Evolutionary conservation across 768 basidiomycete genomes (phyloP), one percentile per base, ranked within the genome.

Genomic region (Russula earlei): DNA sequence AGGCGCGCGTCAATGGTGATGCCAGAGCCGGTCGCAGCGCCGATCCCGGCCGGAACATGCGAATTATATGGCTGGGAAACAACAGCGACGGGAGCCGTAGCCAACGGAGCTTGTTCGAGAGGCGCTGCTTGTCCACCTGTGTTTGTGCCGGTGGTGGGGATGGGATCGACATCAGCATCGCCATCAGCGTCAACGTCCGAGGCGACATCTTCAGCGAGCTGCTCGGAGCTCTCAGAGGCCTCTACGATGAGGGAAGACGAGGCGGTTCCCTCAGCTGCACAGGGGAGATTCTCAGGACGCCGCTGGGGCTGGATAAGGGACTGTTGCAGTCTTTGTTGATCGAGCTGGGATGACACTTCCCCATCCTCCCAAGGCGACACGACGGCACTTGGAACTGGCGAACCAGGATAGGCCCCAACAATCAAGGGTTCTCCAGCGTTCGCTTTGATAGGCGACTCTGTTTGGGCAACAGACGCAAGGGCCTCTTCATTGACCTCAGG

Each of bases 381-480:
- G 69, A 68, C n/a, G 70, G 73, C 31, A 68, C 64, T 7, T 66
- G 68, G 41, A 38, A 54, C 33, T 5, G 70, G 69, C 11, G 72
- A 73, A 52, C 55, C 60, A 11, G 76, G 73, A 72, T 75, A 77
- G 25, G 74, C 74, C 24, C 74, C 76, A 12, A 78, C 63, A 7
- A 77, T 60, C 40, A 63, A 62, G 22, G 73, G 75, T 20, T 77
- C 77, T 6, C 59, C 27, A 15, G 63, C 55, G 29, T 62, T 63
- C 7, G n/a, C 57, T 46, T 61, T 65, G 33, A 63, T 33, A 33
- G 56, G 55, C 10, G 59, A 51, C 15, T 54, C 20, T 10, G 51
- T 31, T 25, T 24, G 52, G 14, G 51, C 33, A 25, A 42, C 42
- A 27, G 49, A 38, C n/a, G 49, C 43, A 29, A 56, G 19, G 20